These are phyloP conservation scores for Hippophae rhamnoides DNA, from an alignment of 306 rosid genomes.

Conservation along the genomic window DNA sequence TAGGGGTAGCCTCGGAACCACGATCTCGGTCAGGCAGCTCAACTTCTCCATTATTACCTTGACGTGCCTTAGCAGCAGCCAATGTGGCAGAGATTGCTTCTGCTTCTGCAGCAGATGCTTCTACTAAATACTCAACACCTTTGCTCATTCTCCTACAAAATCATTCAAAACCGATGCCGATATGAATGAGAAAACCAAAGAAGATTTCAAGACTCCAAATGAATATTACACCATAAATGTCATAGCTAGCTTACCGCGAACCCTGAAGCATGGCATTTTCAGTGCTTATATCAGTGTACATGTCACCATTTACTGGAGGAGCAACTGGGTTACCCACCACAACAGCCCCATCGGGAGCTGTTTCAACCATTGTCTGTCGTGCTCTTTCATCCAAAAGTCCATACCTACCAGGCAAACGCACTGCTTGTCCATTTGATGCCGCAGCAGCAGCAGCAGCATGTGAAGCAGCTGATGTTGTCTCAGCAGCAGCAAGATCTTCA, in stretches of 20 bases:
- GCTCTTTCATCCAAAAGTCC: conserved; percentile 69
- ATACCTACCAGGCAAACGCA: conserved; percentile 45
- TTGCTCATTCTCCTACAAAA: conserved; percentile 69
- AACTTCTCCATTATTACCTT: conserved; percentile 77
- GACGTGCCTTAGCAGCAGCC: conserved; percentile 99
- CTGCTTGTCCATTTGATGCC: conserved; percentile 48
- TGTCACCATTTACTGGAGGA: conserved; percentile 89
- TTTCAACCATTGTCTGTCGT: conserved; percentile 62
- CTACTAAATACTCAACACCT: conserved; percentile 98
- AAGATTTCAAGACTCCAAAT: conserved; percentile 2
- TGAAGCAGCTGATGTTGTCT: conserved; percentile 93
- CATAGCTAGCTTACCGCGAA: conserved; percentile 46
- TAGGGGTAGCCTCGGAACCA: conserved; percentile 96
- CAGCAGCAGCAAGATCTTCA: conserved; percentile 99
- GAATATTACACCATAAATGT: conserved; percentile 6
- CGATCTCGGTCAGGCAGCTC: conserved; percentile 90
- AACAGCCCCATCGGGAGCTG: conserved; percentile 73
- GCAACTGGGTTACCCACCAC: conserved; percentile 94
- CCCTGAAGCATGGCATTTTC: conserved; percentile 95
- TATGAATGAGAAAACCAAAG: conserved; percentile 12
- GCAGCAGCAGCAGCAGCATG: conserved; percentile 97
- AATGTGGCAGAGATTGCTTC: conserved; percentile 97
- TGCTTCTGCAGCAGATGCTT: conserved; percentile 99
- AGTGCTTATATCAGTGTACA: conserved; percentile 91
- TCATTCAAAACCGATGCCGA: conserved; percentile 15